Base-by-base conservation (phyloP, 257 asterid species). In the Solanum pimpinellifolium region DNA sequence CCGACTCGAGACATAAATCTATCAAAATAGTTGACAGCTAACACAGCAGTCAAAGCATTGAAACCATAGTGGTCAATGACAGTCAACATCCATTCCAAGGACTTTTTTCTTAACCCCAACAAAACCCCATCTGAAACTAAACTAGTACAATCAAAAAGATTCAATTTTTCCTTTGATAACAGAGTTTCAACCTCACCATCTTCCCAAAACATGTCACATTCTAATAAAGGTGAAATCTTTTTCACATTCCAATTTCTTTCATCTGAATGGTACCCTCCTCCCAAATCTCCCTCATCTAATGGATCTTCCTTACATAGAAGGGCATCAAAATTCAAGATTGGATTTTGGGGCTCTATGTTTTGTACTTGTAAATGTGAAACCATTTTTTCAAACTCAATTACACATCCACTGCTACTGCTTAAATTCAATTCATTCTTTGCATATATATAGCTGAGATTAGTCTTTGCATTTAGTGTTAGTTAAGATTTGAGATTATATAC, bases 141-240 rank as follows among this genome's bases (percentile, higher is more conserved):
- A 33, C 15, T 91, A 46, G 87, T 89, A 44, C 14, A 84, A 39
- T 65, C 83, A 35, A 85, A 90, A 87, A 11, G 84, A 56, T 89
- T 23, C 73, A 85, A 88, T 83, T 92, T 92, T 89, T 96, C 98
- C 86, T 93, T 93, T 11, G 89, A 90, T 87, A 96, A 87, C n/a
- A 96, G 94, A 72, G 74, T 37, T 46, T 72, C 80, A 77, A 96
- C 90, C 94, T 96, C 99, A 6, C 91, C 94, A n/a, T 93, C 94
- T 74, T 96, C 98, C 99, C 98, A 96, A 66, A 92, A 92, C 80
- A 94, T 82, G 93, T 96, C 98, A 84, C 90, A 93, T 88, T 92
- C 94, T 49, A 85, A 86, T 39, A 93, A 90, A 90, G 88, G 39
- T 83, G 88, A 88, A 52, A 90, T 89, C 29, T 49, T 49, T 49